Evolutionary conservation across 2,329 filamentous ascomycete species (phyloP), one percentile per base, ranked within the genome.

Genomic region (Diplodia mutila): DNA sequence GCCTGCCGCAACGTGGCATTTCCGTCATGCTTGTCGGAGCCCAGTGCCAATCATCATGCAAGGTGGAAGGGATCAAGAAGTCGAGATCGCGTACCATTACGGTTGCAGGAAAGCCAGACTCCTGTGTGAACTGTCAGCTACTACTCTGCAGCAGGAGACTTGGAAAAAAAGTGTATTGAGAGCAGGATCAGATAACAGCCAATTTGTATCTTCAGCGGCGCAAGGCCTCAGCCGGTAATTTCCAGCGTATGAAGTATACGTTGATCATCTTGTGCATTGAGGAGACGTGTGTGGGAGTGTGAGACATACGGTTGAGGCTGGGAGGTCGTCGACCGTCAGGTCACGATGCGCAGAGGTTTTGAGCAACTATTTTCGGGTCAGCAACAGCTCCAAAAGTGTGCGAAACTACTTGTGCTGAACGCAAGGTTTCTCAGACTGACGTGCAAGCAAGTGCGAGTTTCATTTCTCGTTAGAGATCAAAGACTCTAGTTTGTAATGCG

Each of bases 11-110:
- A 91, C 87, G 82, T 77, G 92, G 93, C 92, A 88, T 91, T 87
- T 89, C 93, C 91, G 80, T 85, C 93, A 89, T 88, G 84, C 80
- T 81, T 84, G 81, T 96, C 93, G 90, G 93, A 94, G 93, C 93
- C 93, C 93, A 97, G 93, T 97, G 93, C 93, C 92, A 85, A 91
- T 93, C 91, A 93, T 94, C 91, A 92, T 88, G 73, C 75, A 78
- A 82, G 72, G 71, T 57, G 49, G n/a, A 18, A 18, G 21, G 34
- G 27, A 27, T 34, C 16, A 29, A 23, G 12, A 34, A 18, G 12
- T 11, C 32, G 69, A 57, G 65, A 69, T 53, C 63, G 69, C 72
- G 69, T 75, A 78, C 75, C 79, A 72, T 68, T 74, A 71, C 57
- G 70, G 46, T 29, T 4, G 67, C 37, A 8, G 11, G 61, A 55